These are phyloP conservation scores for Epithemia pelagica DNA, from an alignment of 108 stramenopile genomes.

Conservation along the genomic window DNA sequence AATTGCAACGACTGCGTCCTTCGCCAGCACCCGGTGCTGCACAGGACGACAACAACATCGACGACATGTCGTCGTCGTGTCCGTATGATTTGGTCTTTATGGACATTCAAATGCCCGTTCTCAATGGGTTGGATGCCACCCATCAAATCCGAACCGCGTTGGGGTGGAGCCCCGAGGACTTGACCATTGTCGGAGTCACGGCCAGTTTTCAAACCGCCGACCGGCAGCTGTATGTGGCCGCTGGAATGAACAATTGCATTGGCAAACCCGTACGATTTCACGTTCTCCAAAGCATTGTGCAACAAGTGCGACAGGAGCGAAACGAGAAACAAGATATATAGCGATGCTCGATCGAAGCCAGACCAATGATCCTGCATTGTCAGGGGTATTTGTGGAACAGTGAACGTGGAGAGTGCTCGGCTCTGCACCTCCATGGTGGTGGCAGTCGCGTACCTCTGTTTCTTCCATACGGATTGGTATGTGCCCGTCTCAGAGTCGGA, in stretches of 20 bases:
- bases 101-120: constrained; percentile 67
- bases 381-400: too few species aligned
- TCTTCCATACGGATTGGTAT: too few species aligned
- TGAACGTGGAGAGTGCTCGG: too few species aligned
- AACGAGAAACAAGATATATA: not conserved
- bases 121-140: constrained; percentile 58
- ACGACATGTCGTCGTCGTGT: not conserved
- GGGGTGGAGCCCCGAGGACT: constrained; percentile 2
- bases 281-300: not conserved
- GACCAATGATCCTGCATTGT: too few species aligned
- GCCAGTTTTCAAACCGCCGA: constrained; percentile 23
- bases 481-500: too few species aligned
- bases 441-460: too few species aligned
- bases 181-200: constrained; percentile 41
- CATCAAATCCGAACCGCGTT: constrained; percentile 11
- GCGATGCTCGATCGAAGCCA: too few species aligned
- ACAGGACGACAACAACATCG: constrained; percentile 8
- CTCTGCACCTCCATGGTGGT: too few species aligned
- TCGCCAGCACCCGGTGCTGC: constrained; percentile 12
- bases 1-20: not conserved
- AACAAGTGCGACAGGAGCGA: not conserved
- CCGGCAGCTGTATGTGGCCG: constrained; percentile 2
- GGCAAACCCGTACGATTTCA: constrained; percentile 25
- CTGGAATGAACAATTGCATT: constrained; percentile 34
- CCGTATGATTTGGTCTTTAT: constrained; percentile 47